These are phyloP conservation scores for Escallonia rubra DNA, from an alignment of 129 eudicot genomes.

Conservation along the genomic window DNA sequence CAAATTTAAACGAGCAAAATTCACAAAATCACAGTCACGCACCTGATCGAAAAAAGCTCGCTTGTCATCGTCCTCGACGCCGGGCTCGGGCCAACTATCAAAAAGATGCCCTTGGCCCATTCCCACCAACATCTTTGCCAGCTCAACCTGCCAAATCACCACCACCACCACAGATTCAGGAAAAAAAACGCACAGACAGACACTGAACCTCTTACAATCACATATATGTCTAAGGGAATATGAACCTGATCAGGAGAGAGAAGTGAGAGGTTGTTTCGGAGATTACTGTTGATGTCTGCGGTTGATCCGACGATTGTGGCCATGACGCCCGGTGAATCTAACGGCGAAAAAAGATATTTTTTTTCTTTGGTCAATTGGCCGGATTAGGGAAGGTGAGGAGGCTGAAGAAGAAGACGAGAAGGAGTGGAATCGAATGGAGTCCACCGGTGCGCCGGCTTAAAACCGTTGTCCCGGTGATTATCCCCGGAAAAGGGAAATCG, in stretches of 20 bases:
- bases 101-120: conserved; percentile 77
- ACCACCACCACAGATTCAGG: conserved; percentile 1
- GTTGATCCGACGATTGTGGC: conserved; percentile 20
- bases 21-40: too few relatives aligned
- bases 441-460: too few relatives aligned
- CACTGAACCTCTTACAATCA: neutral
- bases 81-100: conserved; percentile 81
- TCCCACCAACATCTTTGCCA: conserved; percentile 72
- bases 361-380: too few relatives aligned
- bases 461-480: too few relatives aligned
- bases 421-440: too few relatives aligned
- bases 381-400: too few relatives aligned
- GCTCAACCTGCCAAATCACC: conserved; percentile 39
- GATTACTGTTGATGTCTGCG: conserved; percentile 42
- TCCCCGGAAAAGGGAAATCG: too few relatives aligned
- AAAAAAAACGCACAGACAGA: neutral
- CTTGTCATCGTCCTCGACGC: conserved; percentile 74
- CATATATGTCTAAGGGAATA: neutral
- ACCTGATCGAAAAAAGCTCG: conserved; percentile 74
- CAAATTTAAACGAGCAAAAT: too few relatives aligned
- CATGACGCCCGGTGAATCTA: too few relatives aligned
- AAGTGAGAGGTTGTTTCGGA: conserved; percentile 53
- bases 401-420: too few relatives aligned
- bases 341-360: too few relatives aligned
- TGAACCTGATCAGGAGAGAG: conserved; percentile 71